Base-by-base conservation (phyloP, 768 basidiomycete genomes). In the Termitomyces sp. region DNA sequence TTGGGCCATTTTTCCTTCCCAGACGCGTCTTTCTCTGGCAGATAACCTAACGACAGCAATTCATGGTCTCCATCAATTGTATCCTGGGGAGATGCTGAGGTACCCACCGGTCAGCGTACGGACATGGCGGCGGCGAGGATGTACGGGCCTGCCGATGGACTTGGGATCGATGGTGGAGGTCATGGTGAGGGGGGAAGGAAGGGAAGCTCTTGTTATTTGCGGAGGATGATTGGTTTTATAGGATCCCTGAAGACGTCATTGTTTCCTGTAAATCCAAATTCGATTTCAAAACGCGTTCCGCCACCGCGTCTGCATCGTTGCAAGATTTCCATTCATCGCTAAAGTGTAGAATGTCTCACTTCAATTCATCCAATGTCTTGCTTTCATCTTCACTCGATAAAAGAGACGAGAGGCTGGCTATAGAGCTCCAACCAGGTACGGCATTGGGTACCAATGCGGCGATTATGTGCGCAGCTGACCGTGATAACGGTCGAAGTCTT, bases 1-100 rank as follows among this genome's bases (percentile, higher is more conserved):
- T 79, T 80, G 37, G 92, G 92, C 92, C 92, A 94, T 73, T 88
- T 87, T 71, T 93, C 92, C 70, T 91, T 87, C 38, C 92, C 92
- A 49, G 79, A 71, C 3, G 81, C 86, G 68, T 93, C 91, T 49
- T 83, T 83, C 71, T 94, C 92, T 4, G 92, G 89, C 3, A 88
- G 74, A 69, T 92, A 93, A 15, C 89, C 92, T 94, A 53, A 55
- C 34, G 59, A 53, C 15, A n/a, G 20, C 25, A 14, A 47, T 40
- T 54, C 47, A 60, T 20, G 43, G 9, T 38, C 40, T 50, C 42
- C 38, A 14, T 53, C 48, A 5, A n/a, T 31, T 31, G 31, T 9
- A 58, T 29, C 31, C 50, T 63, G 56, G n/a, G 49, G 43, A 55
- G 15, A 11, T 6, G 15, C 31, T 36, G 50, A 62, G 12, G 46